Base-by-base conservation (phyloP, 192 early-diverging fungal genomes). In the Umbelopsis vinacea region DNA sequence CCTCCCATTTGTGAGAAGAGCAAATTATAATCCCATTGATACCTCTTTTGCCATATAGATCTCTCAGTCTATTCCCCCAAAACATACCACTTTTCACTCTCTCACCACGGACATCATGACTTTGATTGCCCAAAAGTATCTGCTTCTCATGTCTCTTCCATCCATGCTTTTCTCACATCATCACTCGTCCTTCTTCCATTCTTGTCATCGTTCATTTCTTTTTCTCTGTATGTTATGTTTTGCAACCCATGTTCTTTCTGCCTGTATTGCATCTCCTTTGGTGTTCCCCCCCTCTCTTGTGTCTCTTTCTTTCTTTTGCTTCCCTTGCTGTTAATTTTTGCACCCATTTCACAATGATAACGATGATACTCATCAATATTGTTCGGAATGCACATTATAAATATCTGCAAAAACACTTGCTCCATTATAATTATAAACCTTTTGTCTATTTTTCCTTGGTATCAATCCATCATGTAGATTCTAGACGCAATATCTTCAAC, bases 401-500 rank as follows among this genome's bases (percentile, higher is more conserved):
- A 50, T 50, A 50, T 50, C 48, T 19, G 48, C 48, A 50, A 21
- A 3, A 50, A 50, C 6, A 0, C 48, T 17, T 17, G 5, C n/a
- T 3, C 48, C 1, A 50, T 50, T 19, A n/a, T 50, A 21, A 50
- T 17, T 19, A 43, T 43, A 4, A 43, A 43, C 0, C 11, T 43
- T 43, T 43, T 12, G 40, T 43, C 40, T 70, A n/a, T 35, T 29
- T 17, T 9, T 21, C 50, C 17, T 12, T 48, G 15, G 12, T 66
- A n/a, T 78, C 80, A 91, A 52, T 91, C 84, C 55, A 92, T 82
- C 78, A 92, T 81, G 74, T 90, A 98, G 63, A 98, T 95, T 52
- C 96, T 85, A 6, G 90, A 83, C 23, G 90, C 94, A 67, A 99
- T 93, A 76, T 99, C 98, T 22, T 78, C 79, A 4, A 97, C 92